Evolutionary conservation across 768 basidiomycete genomes (phyloP).

Genomic region (Boletus vinaceobasis): DNA sequence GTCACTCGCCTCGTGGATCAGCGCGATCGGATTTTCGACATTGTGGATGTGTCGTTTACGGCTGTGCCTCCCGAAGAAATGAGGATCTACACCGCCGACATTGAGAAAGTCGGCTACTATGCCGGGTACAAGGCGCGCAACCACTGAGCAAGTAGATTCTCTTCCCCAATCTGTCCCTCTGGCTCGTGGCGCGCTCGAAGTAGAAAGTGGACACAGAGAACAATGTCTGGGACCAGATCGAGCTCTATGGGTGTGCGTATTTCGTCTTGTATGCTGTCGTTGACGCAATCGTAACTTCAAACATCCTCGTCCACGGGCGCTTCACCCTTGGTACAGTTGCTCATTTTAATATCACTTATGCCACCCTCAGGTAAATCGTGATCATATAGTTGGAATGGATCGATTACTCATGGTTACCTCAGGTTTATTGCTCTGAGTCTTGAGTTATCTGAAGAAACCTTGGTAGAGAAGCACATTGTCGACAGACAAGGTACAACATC

Average conservation of each 20-base stretch:
- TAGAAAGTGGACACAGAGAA: conserved; percentile 49
- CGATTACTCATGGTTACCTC: neutral
- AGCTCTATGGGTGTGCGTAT: conserved; percentile 53
- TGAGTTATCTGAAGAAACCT: conserved; percentile 50
- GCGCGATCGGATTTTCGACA: conserved; percentile 47
- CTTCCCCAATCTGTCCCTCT: neutral
- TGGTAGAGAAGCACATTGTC: conserved; percentile 47
- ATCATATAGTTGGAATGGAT: neutral
- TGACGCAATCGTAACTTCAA: conserved; percentile 38
- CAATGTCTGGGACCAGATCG: conserved; percentile 62
- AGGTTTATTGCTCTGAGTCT: conserved; percentile 50
- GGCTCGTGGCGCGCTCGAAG: neutral
- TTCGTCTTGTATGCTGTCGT: neutral
- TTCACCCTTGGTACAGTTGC: conserved; percentile 49
- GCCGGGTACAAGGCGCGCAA: conserved; percentile 48
- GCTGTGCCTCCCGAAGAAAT: conserved; percentile 42
- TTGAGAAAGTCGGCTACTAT: conserved; percentile 42
- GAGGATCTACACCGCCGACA: conserved; percentile 34
- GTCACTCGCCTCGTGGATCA: conserved; percentile 23
- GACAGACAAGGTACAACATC: conserved; percentile 38
- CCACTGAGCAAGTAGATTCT: conserved; percentile 40
- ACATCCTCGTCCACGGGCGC: conserved; percentile 43
- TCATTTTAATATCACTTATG: conserved; percentile 44
- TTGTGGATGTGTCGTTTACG: conserved; percentile 45
- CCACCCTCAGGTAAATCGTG: conserved; percentile 39